Evolutionary conservation across 2,329 filamentous ascomycete species (phyloP).

Genomic region (Ceratocystis lukuohia): DNA sequence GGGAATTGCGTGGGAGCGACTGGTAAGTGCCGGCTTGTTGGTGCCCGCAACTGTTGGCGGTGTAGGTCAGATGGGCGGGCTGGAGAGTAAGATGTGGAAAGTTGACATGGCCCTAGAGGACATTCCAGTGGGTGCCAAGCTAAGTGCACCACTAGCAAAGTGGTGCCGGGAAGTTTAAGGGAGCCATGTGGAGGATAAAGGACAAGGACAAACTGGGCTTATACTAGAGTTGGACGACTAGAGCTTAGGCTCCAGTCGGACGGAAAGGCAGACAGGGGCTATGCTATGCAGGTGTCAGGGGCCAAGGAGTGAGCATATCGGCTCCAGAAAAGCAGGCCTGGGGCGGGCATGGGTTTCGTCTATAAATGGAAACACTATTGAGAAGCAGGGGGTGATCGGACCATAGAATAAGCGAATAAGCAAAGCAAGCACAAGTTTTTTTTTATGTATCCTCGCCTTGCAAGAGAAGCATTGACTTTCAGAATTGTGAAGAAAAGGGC

Average conservation of each 20-base stretch:
- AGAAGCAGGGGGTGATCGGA: not conserved
- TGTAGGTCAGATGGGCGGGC: conserved; percentile 26
- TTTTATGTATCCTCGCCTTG: not conserved
- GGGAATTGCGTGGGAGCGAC: conserved; percentile 58
- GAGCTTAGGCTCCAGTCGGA: no score
- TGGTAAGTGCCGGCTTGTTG: conserved; percentile 55
- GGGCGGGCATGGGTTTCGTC: not conserved
- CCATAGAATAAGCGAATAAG: not conserved
- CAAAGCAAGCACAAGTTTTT: not conserved
- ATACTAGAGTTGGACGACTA: no score
- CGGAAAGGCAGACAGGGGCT: not conserved
- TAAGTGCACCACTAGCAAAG: conserved; percentile 47
- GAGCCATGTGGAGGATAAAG: not conserved
- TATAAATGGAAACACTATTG: not conserved
- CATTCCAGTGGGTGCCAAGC: conserved; percentile 49
- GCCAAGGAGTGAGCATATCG: not conserved
- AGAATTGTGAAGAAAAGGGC: no score
- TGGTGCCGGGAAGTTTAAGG: conserved; percentile 60
- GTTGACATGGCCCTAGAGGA: conserved; percentile 68
- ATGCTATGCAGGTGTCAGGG: not conserved
- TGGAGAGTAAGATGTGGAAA: conserved; percentile 57
- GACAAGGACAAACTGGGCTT: not conserved
- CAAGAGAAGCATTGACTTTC: not conserved
- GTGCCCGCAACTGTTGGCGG: conserved; percentile 51
- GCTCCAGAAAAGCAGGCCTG: not conserved